Evolutionary conservation across 805 yeast genomes (phyloP).

Genomic region (Saccharomycopsis sp.): DNA sequence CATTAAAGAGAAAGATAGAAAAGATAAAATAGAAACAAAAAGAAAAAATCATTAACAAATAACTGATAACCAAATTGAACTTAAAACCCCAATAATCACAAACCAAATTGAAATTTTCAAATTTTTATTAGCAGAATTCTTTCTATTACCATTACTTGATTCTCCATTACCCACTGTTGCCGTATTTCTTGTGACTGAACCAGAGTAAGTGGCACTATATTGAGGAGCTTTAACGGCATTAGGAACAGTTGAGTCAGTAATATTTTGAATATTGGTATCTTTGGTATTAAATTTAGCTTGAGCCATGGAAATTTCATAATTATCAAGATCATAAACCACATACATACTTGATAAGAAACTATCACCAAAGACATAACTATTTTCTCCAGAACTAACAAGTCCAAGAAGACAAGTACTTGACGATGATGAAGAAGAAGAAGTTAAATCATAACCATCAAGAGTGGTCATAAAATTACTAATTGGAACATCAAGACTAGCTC

Average conservation of each 20-base stretch:
- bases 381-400: conserved; percentile 27
- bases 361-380: conserved; percentile 39
- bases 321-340: conserved; percentile 44
- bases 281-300: conserved; percentile 27
- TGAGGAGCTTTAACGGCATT: conserved; percentile 37
- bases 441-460: not conserved
- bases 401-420: conserved; percentile 34
- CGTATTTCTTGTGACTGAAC: conserved; percentile 19
- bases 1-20: too few species aligned
- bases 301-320: conserved; percentile 34
- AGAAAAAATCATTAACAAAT: too few species aligned
- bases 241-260: conserved; percentile 33
- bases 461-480: conserved; percentile 27
- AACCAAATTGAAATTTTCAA: too few species aligned
- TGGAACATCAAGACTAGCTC: conserved; percentile 44
- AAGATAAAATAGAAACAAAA: too few species aligned
- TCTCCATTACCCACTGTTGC: conserved; percentile 1
- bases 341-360: conserved; percentile 42
- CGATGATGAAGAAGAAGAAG: not conserved
- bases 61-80: too few species aligned
- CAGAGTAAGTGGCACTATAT: conserved; percentile 35
- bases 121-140: too few species aligned
- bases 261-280: conserved; percentile 29
- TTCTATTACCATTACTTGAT: not conserved
- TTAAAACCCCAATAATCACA: too few species aligned